These are phyloP conservation scores for Aspergillus bombycis DNA, from an alignment of 2,329 filamentous ascomycete species.

Conservation along the genomic window DNA sequence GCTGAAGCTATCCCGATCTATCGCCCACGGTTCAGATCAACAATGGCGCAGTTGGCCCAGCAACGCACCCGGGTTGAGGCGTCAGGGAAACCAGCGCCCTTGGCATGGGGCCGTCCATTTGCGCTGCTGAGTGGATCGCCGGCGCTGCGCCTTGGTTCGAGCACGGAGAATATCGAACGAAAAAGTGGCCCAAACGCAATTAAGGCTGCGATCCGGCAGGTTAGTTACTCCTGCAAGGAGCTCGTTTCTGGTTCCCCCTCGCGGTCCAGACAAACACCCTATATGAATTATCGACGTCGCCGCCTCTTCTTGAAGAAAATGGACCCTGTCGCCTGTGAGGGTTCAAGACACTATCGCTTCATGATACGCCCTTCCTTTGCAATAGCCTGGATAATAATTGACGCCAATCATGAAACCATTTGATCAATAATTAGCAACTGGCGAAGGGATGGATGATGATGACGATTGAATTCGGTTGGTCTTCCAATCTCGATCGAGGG, in stretches of 20 bases:
- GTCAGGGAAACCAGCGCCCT: conserved; percentile 36
- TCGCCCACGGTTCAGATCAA: conserved; percentile 42
- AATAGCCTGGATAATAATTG: conserved; percentile 25
- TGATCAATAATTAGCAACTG: conserved; percentile 19
- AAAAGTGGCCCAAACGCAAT: conserved; percentile 18
- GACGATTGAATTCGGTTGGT: background rate
- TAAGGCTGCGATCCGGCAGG: conserved; percentile 20
- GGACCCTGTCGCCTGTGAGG: conserved; percentile 21
- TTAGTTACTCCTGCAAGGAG: conserved; percentile 26
- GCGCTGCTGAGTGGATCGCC: conserved; percentile 22
- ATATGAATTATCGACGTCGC: conserved; percentile 15
- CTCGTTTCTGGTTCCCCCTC: conserved; percentile 12
- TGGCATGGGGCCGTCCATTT: conserved; percentile 22
- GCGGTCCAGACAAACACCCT: conserved; percentile 18
- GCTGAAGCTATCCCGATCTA: conserved; percentile 36
- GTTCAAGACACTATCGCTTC: conserved; percentile 24
- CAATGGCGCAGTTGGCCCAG: conserved; percentile 43
- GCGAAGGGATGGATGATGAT: background rate
- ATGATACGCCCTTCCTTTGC: conserved; percentile 23
- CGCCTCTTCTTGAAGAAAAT: background rate
- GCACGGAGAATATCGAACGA: conserved; percentile 12
- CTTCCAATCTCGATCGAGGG: background rate
- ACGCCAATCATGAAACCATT: conserved; percentile 8
- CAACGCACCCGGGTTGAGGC: conserved; percentile 34
- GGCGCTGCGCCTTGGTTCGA: conserved; percentile 21